These are phyloP conservation scores for Fragaria vesca DNA, from an alignment of 306 rosid genomes.

Conservation along the genomic window DNA sequence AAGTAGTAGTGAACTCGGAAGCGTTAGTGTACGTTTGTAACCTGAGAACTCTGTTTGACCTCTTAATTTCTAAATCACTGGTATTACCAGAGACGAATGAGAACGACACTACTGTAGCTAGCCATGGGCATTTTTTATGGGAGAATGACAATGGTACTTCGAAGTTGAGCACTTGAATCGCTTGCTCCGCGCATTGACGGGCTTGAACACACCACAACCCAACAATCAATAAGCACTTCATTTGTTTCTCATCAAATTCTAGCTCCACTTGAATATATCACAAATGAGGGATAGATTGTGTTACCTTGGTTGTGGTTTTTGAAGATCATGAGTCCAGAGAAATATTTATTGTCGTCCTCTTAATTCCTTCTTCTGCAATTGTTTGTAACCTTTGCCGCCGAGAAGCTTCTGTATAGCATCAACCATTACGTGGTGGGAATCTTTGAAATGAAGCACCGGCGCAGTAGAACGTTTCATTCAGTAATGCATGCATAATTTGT, in stretches of 20 bases:
- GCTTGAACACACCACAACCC: not conserved
- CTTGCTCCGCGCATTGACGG: not conserved
- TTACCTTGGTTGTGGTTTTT: too few relatives aligned
- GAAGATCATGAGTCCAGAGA: too few relatives aligned
- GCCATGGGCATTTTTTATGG: not conserved
- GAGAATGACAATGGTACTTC: not conserved
- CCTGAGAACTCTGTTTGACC: not conserved
- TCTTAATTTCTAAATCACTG: not conserved
- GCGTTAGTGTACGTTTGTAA: not conserved
- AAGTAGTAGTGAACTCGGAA: not conserved
- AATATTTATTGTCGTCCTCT: too few relatives aligned
- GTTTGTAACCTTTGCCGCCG: too few relatives aligned
- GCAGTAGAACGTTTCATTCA: too few relatives aligned
- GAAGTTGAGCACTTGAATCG: not conserved
- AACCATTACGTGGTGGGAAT: too few relatives aligned
- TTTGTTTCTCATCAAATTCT: slow-evolving; percentile 10
- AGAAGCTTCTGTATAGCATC: too few relatives aligned
- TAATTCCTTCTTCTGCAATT: too few relatives aligned
- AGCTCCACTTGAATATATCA: too few relatives aligned
- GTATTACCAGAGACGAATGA: not conserved
- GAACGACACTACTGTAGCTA: not conserved
- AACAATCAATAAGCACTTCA: not conserved
- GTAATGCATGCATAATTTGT: too few relatives aligned
- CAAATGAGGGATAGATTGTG: too few relatives aligned
- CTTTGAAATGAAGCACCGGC: too few relatives aligned